Conservation (phyloP, 2,329 filamentous ascomycete genomes). For the Tricladium varicosporioides region DNA sequence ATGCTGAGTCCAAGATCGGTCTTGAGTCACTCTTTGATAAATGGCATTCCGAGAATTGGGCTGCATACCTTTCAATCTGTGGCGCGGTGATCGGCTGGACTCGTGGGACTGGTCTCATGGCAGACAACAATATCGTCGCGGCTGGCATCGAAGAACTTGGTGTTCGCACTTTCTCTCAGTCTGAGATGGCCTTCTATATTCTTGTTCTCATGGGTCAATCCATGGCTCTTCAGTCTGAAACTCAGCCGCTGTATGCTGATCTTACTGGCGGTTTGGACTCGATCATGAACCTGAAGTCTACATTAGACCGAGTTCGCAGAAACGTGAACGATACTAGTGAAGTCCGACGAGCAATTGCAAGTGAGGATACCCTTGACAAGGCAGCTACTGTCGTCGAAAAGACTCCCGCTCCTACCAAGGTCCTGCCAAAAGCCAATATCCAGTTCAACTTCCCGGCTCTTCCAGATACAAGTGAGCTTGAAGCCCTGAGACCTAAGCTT, state of each 20-base stretch:
- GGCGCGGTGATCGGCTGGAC: slow-evolving; percentile 98
- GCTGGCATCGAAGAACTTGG: slow-evolving; percentile 93
- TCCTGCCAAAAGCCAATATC: slow-evolving; percentile 93
- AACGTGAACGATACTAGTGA: slow-evolving; percentile 91
- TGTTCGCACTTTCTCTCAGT: slow-evolving; percentile 94
- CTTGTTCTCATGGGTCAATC: slow-evolving; percentile 88
- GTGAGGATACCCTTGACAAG: slow-evolving; percentile 69
- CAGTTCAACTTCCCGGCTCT: slow-evolving; percentile 90
- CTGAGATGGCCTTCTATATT: slow-evolving; percentile 98
- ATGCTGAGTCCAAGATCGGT: slow-evolving; percentile 94
- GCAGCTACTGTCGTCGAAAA: not conserved
- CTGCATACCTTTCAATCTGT: slow-evolving; percentile 92
- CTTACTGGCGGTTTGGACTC: slow-evolving; percentile 94
- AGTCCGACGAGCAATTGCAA: slow-evolving; percentile 79
- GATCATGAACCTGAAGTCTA: slow-evolving; percentile 85
- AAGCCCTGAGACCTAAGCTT: slow-evolving; percentile 70
- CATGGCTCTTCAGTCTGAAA: slow-evolving; percentile 88
- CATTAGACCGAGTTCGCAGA: slow-evolving; percentile 87
- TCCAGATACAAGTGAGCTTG: slow-evolving; percentile 81
- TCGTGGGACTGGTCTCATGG: slow-evolving; percentile 93
- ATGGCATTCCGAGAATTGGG: slow-evolving; percentile 95
- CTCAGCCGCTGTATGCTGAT: slow-evolving; percentile 90
- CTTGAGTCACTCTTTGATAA: slow-evolving; percentile 95
- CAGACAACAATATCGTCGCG: slow-evolving; percentile 91
- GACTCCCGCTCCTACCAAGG: slow-evolving; percentile 48